These are phyloP conservation scores for Akanthomyces uredinophilus DNA, from an alignment of 2,329 filamentous ascomycete species.

Conservation along the genomic window DNA sequence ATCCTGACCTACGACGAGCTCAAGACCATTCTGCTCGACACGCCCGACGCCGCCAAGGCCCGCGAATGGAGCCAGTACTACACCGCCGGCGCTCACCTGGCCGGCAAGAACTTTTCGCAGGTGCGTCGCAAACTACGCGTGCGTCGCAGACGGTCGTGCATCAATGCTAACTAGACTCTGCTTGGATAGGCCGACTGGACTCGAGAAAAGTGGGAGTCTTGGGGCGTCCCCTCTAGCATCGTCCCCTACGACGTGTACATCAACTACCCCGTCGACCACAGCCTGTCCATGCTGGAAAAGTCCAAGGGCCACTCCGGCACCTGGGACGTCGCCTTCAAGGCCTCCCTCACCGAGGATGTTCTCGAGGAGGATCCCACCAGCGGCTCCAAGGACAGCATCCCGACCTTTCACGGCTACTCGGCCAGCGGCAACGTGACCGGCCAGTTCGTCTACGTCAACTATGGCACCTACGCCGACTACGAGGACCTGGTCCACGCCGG, in stretches of 20 bases:
- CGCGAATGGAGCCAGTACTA: conserved; percentile 76
- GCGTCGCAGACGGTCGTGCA: too few relatives aligned
- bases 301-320: conserved; percentile 29
- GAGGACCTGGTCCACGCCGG: conserved; percentile 74
- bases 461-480: conserved; percentile 80
- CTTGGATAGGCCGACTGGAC: conserved; percentile 62
- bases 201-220: conserved; percentile 64
- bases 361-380: conserved; percentile 79
- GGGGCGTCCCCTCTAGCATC: conserved; percentile 61
- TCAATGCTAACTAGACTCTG: background rate
- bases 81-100: conserved; percentile 68
- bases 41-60: conserved; percentile 51
- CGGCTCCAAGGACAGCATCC: conserved; percentile 64
- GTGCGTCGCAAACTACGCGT: conserved; percentile 25
- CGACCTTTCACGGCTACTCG: conserved; percentile 93
- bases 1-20: conserved; percentile 43
- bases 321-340: conserved; percentile 69
- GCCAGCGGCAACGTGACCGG: conserved; percentile 88
- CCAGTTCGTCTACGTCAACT: conserved; percentile 84
- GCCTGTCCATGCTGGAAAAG: conserved; percentile 60
- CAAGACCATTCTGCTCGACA: conserved; percentile 52
- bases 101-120: conserved; percentile 72
- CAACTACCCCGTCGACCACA: conserved; percentile 70
- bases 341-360: conserved; percentile 77
- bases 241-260: conserved; percentile 70